Percentiles rank a stretch among this genome's conserved stretches.
Evolutionary conservation across 164 flowering plant species (phyloP).

Genomic region (grape (Vitis vinifera)): DNA sequence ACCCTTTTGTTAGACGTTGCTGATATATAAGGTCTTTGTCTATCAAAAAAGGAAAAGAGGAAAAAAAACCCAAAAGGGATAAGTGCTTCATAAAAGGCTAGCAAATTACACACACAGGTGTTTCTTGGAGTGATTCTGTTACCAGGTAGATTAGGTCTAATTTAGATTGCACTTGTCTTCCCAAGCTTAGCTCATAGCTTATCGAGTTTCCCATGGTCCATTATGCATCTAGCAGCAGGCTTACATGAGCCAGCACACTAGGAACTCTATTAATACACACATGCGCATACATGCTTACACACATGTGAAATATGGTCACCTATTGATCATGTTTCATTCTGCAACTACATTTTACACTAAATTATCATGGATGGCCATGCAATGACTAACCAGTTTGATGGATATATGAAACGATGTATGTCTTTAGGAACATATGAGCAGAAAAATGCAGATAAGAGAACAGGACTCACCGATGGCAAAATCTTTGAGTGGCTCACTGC

Average conservation of each 20-base stretch:
- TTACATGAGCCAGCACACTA: neutral
- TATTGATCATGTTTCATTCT: neutral
- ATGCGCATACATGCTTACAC: too few relatives aligned
- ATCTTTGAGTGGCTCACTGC: constrained; percentile 48
- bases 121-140: neutral
- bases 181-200: neutral
- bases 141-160: neutral
- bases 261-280: neutral
- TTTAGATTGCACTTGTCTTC: neutral
- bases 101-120: neutral
- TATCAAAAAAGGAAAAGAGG: too few relatives aligned
- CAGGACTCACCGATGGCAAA: constrained; percentile 38
- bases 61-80: too few relatives aligned
- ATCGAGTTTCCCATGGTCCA: neutral
- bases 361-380: neutral
- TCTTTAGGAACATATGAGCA: neutral
- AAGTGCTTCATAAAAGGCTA: too few relatives aligned
- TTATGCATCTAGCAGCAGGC: neutral
- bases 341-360: neutral
- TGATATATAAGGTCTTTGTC: too few relatives aligned
- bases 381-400: neutral
- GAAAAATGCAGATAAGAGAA: neutral
- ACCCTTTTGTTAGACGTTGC: too few relatives aligned
- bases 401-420: neutral
- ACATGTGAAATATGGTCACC: neutral